Evolutionary conservation across 2,329 filamentous ascomycete genomes (phyloP), one percentile per base, ranked within the genome.

Genomic region (Penicillium frequentans): DNA sequence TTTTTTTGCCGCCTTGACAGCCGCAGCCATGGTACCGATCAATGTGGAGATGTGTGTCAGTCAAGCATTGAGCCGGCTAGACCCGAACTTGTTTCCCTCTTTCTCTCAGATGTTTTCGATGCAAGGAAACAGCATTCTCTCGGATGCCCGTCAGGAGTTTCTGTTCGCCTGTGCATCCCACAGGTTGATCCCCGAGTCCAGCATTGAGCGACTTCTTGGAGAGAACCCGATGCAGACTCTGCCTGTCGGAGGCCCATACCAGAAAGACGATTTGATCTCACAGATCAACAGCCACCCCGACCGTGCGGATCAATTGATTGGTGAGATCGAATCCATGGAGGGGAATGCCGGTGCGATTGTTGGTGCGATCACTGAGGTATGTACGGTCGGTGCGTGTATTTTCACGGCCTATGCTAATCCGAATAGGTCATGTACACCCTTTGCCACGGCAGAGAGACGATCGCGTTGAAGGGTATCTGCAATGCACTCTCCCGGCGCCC

Each of bases 141-240:
- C 86, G 27, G 84, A 87, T 58, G 91, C 90, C 27, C 84, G 88
- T 26, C 90, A 89, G 76, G 80, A 97, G 59, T 98, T 98, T 64
- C 84, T 96, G 42, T 95, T 96, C 62, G 88, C 93, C 0, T 99
- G 95, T 70, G 91, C 90, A 54, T 81, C 97, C 39, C 93, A 98
- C 72, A 86, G 87, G 1, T 79, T 99, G n/a, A 87, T 98, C 24
- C 85, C 87, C 0, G 87, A 92, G 62, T 82, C 86, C 33, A 90
- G 88, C 49, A 90, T 96, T 16, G 87, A 93, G 69, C 84, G 84
- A 4, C 83, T 99, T 10, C 78, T 97, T 2, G 92, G 91, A 5
- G 92, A 96, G 66, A 88, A 91, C 24, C 90, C 91, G 0, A 89
- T 95, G 78, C 87, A 91, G 62, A 89, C 87, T 37, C 79, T 93